Percentiles rank a stretch among this genome's conserved stretches.
Evolutionary conservation across 352 stramenopile genomes (phyloP).

Genomic region (Pythium apleroticum): DNA sequence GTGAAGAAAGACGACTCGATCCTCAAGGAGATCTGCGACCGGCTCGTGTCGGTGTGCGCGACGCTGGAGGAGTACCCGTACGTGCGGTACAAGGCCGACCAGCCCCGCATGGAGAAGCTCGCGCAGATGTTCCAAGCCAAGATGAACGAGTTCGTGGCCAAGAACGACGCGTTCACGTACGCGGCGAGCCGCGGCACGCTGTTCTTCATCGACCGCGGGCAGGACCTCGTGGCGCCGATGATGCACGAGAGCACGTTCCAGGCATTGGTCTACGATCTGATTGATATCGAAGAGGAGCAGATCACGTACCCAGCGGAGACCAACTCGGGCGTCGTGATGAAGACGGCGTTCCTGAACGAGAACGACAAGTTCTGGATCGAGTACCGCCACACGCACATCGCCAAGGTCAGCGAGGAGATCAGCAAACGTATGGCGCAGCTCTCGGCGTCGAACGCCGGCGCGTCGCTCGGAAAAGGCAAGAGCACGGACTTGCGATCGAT

Average conservation of each 20-base stretch:
- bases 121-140: conserved; percentile 92
- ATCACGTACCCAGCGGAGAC: conserved; percentile 92
- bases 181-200: conserved; percentile 88
- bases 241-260: conserved; percentile 99
- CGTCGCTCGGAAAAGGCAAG: conserved; percentile 74
- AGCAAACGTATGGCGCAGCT: conserved; percentile 72
- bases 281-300: conserved; percentile 93
- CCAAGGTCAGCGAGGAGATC: conserved; percentile 83
- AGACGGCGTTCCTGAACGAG: conserved; percentile 95
- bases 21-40: conserved; percentile 74
- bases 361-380: conserved; percentile 97
- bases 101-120: conserved; percentile 84
- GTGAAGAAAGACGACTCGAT: conserved; percentile 47
- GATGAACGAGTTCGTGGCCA: conserved; percentile 95
- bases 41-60: conserved; percentile 95
- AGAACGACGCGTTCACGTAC: conserved; percentile 92
- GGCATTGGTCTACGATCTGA: conserved; percentile 95
- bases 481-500: conserved; percentile 91
- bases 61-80: conserved; percentile 98
- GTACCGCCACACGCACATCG: conserved; percentile 96
- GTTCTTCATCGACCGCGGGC: conserved; percentile 93
- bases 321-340: conserved; percentile 68
- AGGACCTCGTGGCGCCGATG: conserved; percentile 93
- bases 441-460: conserved; percentile 78
- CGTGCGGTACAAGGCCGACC: conserved; percentile 89